These are phyloP conservation scores for Geotrichum aggregatum DNA, from an alignment of 1,139 yeast genomes.

Conservation along the genomic window DNA sequence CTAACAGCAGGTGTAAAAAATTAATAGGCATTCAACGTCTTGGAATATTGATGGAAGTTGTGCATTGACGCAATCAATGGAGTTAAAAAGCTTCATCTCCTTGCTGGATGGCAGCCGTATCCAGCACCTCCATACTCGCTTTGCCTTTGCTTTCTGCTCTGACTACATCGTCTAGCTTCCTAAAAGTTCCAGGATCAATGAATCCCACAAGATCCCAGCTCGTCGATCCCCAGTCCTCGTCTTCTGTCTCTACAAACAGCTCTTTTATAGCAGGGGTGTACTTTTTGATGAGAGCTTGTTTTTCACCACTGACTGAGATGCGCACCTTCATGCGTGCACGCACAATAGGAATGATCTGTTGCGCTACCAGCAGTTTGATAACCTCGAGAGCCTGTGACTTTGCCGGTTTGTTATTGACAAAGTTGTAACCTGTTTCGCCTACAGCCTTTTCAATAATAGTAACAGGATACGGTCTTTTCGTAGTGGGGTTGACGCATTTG, in stretches of 20 bases:
- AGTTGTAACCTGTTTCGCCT: constrained; percentile 73
- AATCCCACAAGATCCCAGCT: constrained; percentile 63
- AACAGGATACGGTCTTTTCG: constrained; percentile 89
- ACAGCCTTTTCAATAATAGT: constrained; percentile 88
- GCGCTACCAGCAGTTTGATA: constrained; percentile 66
- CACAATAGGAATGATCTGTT: constrained; percentile 85
- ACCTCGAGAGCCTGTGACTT: constrained; percentile 91
- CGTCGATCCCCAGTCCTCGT: constrained; percentile 45
- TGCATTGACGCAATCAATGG: no score
- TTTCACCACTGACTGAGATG: constrained; percentile 44
- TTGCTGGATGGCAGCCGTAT: constrained; percentile 80
- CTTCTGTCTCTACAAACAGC: constrained; percentile 52
- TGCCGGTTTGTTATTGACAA: constrained; percentile 72
- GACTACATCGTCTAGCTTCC: constrained; percentile 60
- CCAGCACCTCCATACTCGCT: constrained; percentile 78
- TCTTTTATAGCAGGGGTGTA: constrained; percentile 50
- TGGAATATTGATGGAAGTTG: no score
- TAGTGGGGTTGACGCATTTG: constrained; percentile 84
- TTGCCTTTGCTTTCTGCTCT: constrained; percentile 51
- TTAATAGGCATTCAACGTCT: no score
- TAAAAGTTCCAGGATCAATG: constrained; percentile 85
- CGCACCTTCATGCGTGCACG: constrained; percentile 91
- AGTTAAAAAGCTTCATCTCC: constrained; percentile 40
- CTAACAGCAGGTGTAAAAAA: no score
- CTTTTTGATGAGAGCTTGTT: constrained; percentile 46